These are phyloP conservation scores for Rhododendron kiyosumense DNA, from an alignment of 148 eudicot species.

Conservation along the genomic window DNA sequence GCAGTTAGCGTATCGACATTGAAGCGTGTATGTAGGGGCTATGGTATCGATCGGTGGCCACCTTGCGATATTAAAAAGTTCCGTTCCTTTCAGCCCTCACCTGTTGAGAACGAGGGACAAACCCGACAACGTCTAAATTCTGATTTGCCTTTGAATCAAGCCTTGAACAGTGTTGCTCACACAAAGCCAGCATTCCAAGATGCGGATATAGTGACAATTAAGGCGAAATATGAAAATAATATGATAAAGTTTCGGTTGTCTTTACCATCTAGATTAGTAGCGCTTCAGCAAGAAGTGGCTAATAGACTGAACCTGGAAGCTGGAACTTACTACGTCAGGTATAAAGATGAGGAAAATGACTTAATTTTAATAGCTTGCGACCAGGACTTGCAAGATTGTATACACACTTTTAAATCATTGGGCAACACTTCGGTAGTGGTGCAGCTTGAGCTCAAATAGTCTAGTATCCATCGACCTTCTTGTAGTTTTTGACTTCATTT, in stretches of 20 bases:
- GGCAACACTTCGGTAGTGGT: too few relatives aligned
- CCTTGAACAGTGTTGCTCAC: accelerated
- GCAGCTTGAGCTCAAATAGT: too few relatives aligned
- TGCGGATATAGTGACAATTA: background rate
- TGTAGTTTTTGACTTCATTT: too few relatives aligned
- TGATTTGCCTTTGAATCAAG: background rate
- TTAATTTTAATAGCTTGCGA: background rate
- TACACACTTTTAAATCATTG: background rate
- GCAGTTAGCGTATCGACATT: too few relatives aligned
- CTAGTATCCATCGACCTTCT: too few relatives aligned
- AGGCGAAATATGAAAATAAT: background rate
- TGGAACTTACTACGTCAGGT: background rate
- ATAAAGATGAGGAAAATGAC: background rate
- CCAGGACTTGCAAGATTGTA: background rate
- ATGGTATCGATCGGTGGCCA: too few relatives aligned
- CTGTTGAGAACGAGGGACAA: too few relatives aligned
- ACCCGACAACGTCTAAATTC: too few relatives aligned
- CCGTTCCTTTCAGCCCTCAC: too few relatives aligned
- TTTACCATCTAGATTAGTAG: background rate
- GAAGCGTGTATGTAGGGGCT: too few relatives aligned
- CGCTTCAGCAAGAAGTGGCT: background rate
- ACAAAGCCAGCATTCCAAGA: background rate
- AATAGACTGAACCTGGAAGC: background rate
- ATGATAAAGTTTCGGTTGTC: background rate
- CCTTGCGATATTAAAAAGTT: too few relatives aligned